A percentile compares a stretch with the other conserved stretches of the same genome.
Conservation (phyloP, 2,329 filamentous ascomycete species). For the Diplocarpon rosae region DNA sequence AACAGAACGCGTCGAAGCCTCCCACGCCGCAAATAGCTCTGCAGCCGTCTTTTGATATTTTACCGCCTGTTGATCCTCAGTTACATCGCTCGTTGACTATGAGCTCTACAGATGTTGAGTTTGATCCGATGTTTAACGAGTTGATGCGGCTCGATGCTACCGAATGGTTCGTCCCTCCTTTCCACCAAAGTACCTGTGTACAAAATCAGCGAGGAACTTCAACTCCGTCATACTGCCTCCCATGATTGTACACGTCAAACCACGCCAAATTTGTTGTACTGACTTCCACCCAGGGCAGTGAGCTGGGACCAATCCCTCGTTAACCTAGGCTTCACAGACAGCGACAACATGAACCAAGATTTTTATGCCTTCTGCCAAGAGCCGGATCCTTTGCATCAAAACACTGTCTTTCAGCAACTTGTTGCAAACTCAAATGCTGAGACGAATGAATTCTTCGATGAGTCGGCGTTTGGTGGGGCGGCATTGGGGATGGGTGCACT, state of each 20-base stretch:
- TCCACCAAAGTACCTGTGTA: too few relatives aligned
- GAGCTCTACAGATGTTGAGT: constrained; percentile 20
- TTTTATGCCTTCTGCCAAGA: constrained; percentile 27
- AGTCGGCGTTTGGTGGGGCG: constrained; percentile 11
- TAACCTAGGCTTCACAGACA: constrained; percentile 28
- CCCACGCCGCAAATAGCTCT: background rate
- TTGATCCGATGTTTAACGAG: constrained; percentile 45
- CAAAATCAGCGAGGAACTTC: background rate
- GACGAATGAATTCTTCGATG: constrained; percentile 16
- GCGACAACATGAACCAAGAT: constrained; percentile 26
- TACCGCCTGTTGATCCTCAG: constrained; percentile 9
- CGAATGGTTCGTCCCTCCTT: constrained; percentile 30
- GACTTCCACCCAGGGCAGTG: constrained; percentile 19
- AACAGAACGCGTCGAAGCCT: background rate
- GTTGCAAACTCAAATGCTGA: constrained; percentile 23
- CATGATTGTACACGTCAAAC: background rate
- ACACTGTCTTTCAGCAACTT: constrained; percentile 25
- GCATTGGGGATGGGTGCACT: constrained; percentile 4
- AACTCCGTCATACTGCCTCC: background rate
- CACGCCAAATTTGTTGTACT: constrained; percentile 2
- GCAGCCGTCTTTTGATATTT: constrained; percentile 6
- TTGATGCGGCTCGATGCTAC: constrained; percentile 44
- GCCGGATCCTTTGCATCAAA: constrained; percentile 24
- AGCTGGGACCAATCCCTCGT: constrained; percentile 27
- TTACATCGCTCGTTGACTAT: constrained; percentile 16